phyloP scores from a whole-genome alignment of 2,329 filamentous ascomycete genomes.

The Sarocladium brachiariae region DNA sequence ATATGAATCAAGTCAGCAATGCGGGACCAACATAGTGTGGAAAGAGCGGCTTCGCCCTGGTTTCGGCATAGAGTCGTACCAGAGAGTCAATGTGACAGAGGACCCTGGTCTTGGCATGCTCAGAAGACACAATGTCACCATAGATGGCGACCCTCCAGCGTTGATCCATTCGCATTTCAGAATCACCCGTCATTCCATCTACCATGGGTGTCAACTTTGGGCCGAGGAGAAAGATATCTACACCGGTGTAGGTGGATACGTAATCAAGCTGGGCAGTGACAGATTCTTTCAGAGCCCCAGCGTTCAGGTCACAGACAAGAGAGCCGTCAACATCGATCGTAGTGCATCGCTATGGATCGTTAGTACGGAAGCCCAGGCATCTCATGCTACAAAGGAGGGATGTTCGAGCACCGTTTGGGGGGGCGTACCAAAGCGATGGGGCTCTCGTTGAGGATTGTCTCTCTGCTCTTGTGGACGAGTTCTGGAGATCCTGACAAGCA shows the following conservation, averaged over 20 bases:
- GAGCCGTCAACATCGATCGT: conserved; percentile 90
- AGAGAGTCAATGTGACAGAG: conserved; percentile 96
- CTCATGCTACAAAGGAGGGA: too few species aligned
- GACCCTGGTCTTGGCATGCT: conserved; percentile 93
- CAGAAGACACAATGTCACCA: conserved; percentile 87
- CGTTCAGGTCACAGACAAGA: conserved; percentile 69
- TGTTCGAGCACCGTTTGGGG: not conserved
- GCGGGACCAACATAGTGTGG: not conserved
- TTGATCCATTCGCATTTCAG: conserved; percentile 79
- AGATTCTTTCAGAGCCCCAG: conserved; percentile 62
- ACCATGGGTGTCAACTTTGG: conserved; percentile 79
- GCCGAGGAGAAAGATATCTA: conserved; percentile 92
- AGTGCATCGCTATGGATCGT: conserved; percentile 65
- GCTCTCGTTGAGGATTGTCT: conserved; percentile 84
- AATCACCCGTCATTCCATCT: conserved; percentile 67
- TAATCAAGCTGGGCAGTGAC: conserved; percentile 82
- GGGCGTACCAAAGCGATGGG: conserved; percentile 80
- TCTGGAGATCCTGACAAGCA: conserved; percentile 85
- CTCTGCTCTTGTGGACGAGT: conserved; percentile 80
- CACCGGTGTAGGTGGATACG: conserved; percentile 81
- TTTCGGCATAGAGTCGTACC: conserved; percentile 44
- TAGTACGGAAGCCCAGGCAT: conserved; percentile 15
- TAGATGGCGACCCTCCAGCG: conserved; percentile 91
- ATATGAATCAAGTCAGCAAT: conserved; percentile 15
- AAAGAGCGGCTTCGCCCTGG: too few species aligned